Percentiles rank a stretch among this genome's conserved stretches.
Conservation (phyloP, 1,139 yeast genomes). For the Saccharomycopsis hybrid region DNA sequence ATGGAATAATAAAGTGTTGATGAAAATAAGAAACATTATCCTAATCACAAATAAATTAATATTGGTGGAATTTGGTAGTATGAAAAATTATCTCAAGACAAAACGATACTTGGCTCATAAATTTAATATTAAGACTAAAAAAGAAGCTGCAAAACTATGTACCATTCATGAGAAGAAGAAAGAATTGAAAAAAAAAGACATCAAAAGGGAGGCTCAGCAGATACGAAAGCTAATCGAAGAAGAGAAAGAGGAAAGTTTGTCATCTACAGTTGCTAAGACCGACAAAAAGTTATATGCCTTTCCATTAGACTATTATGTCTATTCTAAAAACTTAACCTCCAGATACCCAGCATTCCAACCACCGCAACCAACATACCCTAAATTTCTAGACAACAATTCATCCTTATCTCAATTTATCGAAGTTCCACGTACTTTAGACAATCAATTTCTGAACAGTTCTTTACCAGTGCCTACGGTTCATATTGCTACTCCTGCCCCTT, state of each 20-base stretch:
- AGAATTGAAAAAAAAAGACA: not conserved
- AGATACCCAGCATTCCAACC: slow-evolving; percentile 68
- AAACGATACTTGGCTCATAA: slow-evolving; percentile 44
- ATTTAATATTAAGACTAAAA: slow-evolving; percentile 37
- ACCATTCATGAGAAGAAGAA: not conserved
- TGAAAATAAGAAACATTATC: slow-evolving; percentile 49
- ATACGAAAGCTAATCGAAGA: not conserved
- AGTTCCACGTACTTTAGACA: slow-evolving; percentile 48
- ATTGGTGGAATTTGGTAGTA: slow-evolving; percentile 60
- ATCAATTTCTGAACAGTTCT: slow-evolving; percentile 48
- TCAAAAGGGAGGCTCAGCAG: not conserved
- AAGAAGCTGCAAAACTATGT: slow-evolving; percentile 20
- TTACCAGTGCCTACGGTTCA: slow-evolving; percentile 63
- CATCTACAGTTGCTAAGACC: slow-evolving; percentile 18
- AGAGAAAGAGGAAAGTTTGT: slow-evolving; percentile 1
- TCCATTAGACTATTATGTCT: slow-evolving; percentile 74
- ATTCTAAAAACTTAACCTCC: slow-evolving; percentile 65
- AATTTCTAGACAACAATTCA: slow-evolving; percentile 41
- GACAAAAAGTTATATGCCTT: slow-evolving; percentile 43
- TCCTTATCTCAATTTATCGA: slow-evolving; percentile 54
- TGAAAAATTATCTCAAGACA: slow-evolving; percentile 36
- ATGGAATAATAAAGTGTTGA: slow-evolving; percentile 39
- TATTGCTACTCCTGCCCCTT: slow-evolving; percentile 84
- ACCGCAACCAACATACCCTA: slow-evolving; percentile 40
- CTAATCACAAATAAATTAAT: slow-evolving; percentile 53